Evolutionary conservation across 768 basidiomycete species (phyloP), one percentile per base, ranked within the genome.

Genomic region (Tricholoma saponaceum): DNA sequence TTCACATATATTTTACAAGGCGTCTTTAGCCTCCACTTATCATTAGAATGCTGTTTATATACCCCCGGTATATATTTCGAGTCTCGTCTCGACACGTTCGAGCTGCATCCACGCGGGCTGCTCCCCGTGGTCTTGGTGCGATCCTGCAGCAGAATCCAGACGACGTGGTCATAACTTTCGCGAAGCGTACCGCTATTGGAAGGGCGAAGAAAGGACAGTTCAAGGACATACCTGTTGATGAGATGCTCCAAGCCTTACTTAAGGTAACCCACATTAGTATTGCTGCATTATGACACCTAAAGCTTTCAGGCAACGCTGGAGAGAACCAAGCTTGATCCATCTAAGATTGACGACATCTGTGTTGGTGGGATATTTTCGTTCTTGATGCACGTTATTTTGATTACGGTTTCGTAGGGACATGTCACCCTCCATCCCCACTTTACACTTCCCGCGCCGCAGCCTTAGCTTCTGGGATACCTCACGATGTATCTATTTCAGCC

Each of bases 101-200:
- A 28, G 69, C 78, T 32, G 75, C 75, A 14, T 79, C 75, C 51
- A 74, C 77, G 4, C 62, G 66, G 23, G 66, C 70, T 51, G 57
- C 62, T 22, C 82, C 69, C 66, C 79, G 57, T 62, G 85, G 85
- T 10, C 75, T 81, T 30, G 59, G 78, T 32, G 75, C 77, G 7
- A 68, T 92, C 49, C 76, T 91, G 28, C 77, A 87, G 70, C 89
- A 85, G 78, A 83, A 79, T 52, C 81, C 87, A 0, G 83, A 92
- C 60, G 94, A 96, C 71, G 90, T 95, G 14, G 94, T 96, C 60
- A 86, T 97, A 58, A 92, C 90, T 2, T 91, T 90, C 63, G 92
- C 91, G 12, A 88, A 89, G 69, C 84, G 95, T 51, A 95, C 92
- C n/a, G 85, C 92, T n/a, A 79, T 93, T 61, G 91, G 92, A 23